Evolutionary conservation across 2,329 filamentous ascomycete species (phyloP), one percentile per base, ranked within the genome.

Genomic region (Sclerotinia borealis): DNA sequence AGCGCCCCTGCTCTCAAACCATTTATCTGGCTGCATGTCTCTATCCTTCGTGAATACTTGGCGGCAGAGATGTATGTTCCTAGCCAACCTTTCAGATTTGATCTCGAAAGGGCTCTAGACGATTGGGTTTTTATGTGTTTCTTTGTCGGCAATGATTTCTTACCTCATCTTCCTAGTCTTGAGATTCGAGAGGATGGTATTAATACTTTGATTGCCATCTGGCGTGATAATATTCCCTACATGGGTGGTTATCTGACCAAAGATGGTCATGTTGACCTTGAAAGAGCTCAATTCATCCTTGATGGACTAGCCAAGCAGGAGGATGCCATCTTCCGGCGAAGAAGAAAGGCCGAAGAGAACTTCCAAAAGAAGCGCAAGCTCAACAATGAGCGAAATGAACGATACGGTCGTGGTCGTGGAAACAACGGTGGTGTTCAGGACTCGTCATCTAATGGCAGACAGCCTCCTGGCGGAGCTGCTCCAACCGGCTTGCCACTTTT

Each of bases 61-160:
- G 92, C 89, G 64, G 88, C 91, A 59, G 95, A 99, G 77, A 86
- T 99, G 71, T 84, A 90, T 72, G 88, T 97, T 39, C 88, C 91
- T 22, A 84, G 87, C 63, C 85, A 96, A 68, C 88, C 88, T 1
- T 98, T 98, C 77, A 85, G 85, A 61, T 98, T 96, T 76, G 92
- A 99, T 74, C 81, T 99, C 50, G 95, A 99, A 77, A 87, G 95
- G 68, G 93, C 93, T 31, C 85, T 98, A 64, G 95, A 98, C 76
- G 93, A 98, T 75, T 98, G 93, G 95, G 92, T 98, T 17, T 98
- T 98, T 76, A 95, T 98, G 87, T 98, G 93, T 78, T 98, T 96
- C 79, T 98, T 98, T 75, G 93, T 98, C 63, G 93, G 93, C 69
- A 99, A 99, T 77, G 96, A 99, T 79, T 99, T 99, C 79, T 79